phyloP scores from a whole-genome alignment of 352 stramenopile species.

The Phytophthora rubi region DNA sequence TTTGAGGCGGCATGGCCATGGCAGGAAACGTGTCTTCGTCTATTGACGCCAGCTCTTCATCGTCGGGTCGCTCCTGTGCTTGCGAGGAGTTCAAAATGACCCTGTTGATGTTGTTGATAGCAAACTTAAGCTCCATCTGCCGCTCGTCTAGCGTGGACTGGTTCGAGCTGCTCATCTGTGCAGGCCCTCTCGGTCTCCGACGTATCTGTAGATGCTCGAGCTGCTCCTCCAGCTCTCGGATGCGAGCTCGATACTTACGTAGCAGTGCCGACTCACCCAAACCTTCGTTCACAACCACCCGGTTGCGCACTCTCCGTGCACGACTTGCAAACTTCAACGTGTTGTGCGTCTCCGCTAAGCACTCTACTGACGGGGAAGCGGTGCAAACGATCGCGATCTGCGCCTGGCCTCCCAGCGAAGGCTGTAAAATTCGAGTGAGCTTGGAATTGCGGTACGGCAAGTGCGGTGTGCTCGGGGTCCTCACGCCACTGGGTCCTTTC shows the following conservation, averaged over 20 bases:
- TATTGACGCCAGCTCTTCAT: constrained; percentile 38
- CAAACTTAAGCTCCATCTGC: constrained; percentile 77
- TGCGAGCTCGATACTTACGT: constrained; percentile 70
- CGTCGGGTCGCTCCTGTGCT: constrained; percentile 33
- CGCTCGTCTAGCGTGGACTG: constrained; percentile 56
- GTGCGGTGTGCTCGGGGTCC: constrained; percentile 51
- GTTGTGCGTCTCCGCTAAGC: constrained; percentile 93
- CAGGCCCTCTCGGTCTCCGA: constrained; percentile 34
- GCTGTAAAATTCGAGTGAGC: constrained; percentile 97
- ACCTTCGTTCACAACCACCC: constrained; percentile 90
- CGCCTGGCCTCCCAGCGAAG: constrained; percentile 95
- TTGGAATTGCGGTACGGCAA: constrained; percentile 99
- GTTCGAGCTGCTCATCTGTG: constrained; percentile 21
- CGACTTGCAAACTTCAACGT: constrained; percentile 97
- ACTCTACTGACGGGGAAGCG: constrained; percentile 93
- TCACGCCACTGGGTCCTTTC: constrained; percentile 22
- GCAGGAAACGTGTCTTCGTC: constrained; percentile 40
- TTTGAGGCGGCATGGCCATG: constrained; percentile 10
- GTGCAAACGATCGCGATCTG: constrained; percentile 98
- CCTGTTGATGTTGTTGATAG: constrained; percentile 83
- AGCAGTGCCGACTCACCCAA: constrained; percentile 70
- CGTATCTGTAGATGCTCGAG: constrained; percentile 60
- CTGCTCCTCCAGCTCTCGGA: constrained; percentile 72
- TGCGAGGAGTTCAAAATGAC: constrained; percentile 79
- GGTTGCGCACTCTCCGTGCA: constrained; percentile 93